Conservation (phyloP, 1,139 yeast genomes). For the Sugiyamaella neomexicana region DNA sequence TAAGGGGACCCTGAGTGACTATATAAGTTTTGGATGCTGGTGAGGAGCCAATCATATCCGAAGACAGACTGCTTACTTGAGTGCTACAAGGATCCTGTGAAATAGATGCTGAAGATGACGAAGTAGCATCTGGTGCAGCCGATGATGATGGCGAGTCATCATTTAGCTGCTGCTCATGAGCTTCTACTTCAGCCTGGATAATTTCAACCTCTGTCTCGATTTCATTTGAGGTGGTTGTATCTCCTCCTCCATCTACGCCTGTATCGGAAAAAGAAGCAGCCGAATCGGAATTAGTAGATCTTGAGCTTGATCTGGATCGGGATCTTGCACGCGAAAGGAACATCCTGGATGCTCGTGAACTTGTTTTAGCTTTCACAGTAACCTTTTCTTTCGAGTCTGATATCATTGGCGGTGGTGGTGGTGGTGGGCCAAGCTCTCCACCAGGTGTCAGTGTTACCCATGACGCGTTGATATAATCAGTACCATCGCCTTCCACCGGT, state of each 20-base stretch:
- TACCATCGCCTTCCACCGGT: slow-evolving; percentile 35
- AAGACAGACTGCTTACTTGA: slow-evolving; percentile 1
- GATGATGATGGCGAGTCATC: not conserved
- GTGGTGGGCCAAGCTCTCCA: slow-evolving; percentile 23
- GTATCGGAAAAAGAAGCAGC: not conserved
- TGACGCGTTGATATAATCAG: slow-evolving; percentile 53
- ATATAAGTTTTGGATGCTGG: slow-evolving; percentile 43
- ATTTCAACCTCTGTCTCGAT: not conserved
- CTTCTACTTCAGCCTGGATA: not conserved
- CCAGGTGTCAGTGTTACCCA: slow-evolving; percentile 41
- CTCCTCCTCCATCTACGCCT: not conserved
- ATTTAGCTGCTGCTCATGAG: not conserved
- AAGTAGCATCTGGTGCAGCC: not conserved
- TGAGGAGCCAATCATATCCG: not conserved
- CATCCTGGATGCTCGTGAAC: not conserved
- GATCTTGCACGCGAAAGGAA: slow-evolving; percentile 1
- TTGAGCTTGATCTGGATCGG: not conserved
- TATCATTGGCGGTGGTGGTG: not conserved
- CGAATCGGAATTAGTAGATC: too few relatives aligned
- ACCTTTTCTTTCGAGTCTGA: not conserved
- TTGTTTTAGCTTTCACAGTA: not conserved
- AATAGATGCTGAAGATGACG: slow-evolving; percentile 6
- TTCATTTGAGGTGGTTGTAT: not conserved
- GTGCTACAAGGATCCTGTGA: not conserved
- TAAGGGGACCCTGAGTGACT: slow-evolving; percentile 74